Evolutionary conservation across 2,329 filamentous ascomycete genomes (phyloP).

Genomic region (Cercospora beticola): DNA sequence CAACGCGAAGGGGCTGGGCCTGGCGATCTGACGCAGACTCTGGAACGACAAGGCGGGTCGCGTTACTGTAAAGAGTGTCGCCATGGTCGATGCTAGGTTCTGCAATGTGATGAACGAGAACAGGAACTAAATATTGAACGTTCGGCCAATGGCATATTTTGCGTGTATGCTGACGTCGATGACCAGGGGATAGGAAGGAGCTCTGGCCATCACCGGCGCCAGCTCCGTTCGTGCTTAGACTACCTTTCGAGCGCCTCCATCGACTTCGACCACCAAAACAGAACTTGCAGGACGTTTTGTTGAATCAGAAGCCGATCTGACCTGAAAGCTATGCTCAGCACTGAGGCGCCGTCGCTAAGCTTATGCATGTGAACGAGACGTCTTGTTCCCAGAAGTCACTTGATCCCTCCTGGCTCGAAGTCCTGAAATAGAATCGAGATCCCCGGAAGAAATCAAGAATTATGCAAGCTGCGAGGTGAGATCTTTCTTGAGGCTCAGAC

Average conservation of each 20-base stretch:
- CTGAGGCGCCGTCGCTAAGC: too few relatives aligned
- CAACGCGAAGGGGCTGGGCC: conserved; percentile 26
- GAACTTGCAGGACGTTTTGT: neutral
- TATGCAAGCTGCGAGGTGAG: neutral
- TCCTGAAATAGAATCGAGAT: neutral
- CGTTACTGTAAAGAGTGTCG: neutral
- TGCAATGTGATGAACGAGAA: neutral
- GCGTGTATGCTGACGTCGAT: conserved; percentile 7
- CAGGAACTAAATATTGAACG: neutral
- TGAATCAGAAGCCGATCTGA: neutral
- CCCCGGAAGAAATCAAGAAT: neutral
- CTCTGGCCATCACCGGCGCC: neutral
- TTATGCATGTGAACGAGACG: neutral
- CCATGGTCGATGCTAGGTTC: conserved; percentile 1
- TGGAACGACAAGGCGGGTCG: neutral
- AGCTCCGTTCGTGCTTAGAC: neutral
- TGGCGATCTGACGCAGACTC: conserved; percentile 15
- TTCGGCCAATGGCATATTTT: neutral
- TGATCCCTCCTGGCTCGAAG: neutral
- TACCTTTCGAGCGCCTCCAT: neutral
- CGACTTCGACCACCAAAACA: neutral
- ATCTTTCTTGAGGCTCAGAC: neutral
- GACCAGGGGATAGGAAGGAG: neutral
- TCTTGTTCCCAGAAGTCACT: neutral
- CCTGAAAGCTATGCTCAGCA: neutral